phyloP scores from a whole-genome alignment of 2,329 filamentous ascomycete species.

The Penicillium sp. region DNA sequence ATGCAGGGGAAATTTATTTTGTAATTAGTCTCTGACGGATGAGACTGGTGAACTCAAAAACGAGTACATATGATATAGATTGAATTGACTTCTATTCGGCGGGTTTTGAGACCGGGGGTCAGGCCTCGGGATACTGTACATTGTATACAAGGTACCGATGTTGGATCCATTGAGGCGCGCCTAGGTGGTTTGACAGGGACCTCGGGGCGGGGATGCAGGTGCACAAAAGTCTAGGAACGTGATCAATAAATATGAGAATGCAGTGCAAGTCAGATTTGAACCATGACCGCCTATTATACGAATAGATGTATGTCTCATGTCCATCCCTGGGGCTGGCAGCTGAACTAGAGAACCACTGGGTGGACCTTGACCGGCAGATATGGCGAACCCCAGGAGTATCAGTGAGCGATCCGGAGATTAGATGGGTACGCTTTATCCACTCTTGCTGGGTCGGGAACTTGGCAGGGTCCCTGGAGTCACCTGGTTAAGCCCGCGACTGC shows the following conservation, averaged over 20 bases:
- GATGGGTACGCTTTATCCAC: conserved; percentile 1
- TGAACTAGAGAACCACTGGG: background rate
- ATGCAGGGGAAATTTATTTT: conserved; percentile 3
- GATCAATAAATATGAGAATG: background rate
- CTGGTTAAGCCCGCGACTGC: background rate
- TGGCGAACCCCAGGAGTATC: background rate
- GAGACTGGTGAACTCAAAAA: background rate
- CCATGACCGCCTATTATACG: background rate
- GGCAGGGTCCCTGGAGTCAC: background rate
- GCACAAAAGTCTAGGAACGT: background rate
- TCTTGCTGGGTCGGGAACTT: background rate
- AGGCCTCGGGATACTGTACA: background rate
- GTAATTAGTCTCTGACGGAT: background rate
- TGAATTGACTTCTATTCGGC: background rate
- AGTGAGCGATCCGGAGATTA: conserved; percentile 3
- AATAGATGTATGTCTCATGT: background rate
- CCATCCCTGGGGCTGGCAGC: background rate
- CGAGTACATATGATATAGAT: background rate
- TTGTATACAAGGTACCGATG: background rate
- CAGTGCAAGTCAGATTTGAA: background rate
- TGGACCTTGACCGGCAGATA: background rate
- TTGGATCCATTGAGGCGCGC: background rate
- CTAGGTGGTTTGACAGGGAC: background rate
- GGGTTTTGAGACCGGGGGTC: background rate
- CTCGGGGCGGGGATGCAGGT: background rate